Evolutionary conservation across 257 asterid species (phyloP), one percentile per base, ranked within the genome.

Genomic region (Solanum tarapatanum): DNA sequence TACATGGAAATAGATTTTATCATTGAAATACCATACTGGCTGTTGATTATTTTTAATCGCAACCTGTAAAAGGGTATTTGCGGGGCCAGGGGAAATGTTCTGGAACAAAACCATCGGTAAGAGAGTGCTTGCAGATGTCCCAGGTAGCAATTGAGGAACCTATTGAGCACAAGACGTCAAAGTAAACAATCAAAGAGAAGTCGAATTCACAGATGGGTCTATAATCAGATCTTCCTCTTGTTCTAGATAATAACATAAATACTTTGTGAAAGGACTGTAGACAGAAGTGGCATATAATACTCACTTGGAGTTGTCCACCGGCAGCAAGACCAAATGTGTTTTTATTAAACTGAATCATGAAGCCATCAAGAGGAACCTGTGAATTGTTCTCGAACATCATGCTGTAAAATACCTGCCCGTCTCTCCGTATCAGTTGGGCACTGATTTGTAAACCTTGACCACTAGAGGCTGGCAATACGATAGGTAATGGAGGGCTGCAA

Each of bases 31-130:
- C 98, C 97, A 96, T 7, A 95, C 99, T 82, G 99, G 99, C 89
- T 97, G 99, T 93, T 97, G 99, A 89, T 93, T 97, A 89, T 97
- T 97, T 90, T 96, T 97, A 93, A 97, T 94, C 86, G 99, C 99
- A 88, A 97, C 94, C 93, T 97, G 99, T 88, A 97, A 92, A 91
- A 93, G 92, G 79, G 98, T 88, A 86, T 87, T 97, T 33, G 99
- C 94, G 12, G 98, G 98, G 82, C 95, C 96, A 80, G 98, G 96
- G 69, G 98, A 93, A 28, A 94, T 24, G 88, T 97, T 97, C 90
- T 97, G 98, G 93, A 93, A 94, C 88, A 93, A 88, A 88, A 96
- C 98, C 99, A 97, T 96, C 4, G 99, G 99, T 87, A 97, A 90
- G 82, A 96, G 98, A 89, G 90, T 88, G 88, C 94, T 92, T 26